These are phyloP conservation scores for Sugiyamaella paludigena DNA, from an alignment of 1,139 yeast genomes.

Conservation along the genomic window DNA sequence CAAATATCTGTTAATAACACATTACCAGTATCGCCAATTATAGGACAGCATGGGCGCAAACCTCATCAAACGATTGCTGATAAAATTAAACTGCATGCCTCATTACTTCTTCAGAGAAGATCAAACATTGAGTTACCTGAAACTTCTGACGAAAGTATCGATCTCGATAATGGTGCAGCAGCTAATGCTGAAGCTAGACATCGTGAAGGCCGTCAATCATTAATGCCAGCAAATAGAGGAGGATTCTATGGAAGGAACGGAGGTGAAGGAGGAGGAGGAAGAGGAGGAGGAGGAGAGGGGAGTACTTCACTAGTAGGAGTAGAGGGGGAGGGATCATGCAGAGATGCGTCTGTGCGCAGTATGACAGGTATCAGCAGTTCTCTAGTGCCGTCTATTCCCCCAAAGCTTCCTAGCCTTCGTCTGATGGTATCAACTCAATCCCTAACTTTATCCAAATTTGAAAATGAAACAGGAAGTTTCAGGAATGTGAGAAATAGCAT, in stretches of 20 bases:
- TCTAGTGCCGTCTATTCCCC: conserved; percentile 12
- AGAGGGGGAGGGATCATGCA: too few relatives aligned
- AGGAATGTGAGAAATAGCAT: not conserved
- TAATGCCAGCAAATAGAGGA: too few relatives aligned
- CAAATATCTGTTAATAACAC: too few relatives aligned
- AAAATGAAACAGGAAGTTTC: conserved; percentile 3
- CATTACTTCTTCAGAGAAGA: conserved; percentile 10
- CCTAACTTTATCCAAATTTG: conserved; percentile 12
- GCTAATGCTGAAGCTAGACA: too few relatives aligned
- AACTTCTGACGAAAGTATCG: not conserved
- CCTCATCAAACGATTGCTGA: not conserved
- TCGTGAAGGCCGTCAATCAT: too few relatives aligned
- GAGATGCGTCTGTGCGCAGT: too few relatives aligned
- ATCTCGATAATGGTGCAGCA: not conserved
- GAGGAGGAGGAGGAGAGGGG: too few relatives aligned
- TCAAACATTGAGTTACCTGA: not conserved
- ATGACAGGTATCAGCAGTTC: too few relatives aligned
- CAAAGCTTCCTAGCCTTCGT: conserved; percentile 21
- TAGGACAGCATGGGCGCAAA: not conserved
- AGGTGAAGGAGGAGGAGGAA: too few relatives aligned
- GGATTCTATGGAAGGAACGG: too few relatives aligned
- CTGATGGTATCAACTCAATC: conserved; percentile 17
- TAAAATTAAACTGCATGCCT: conserved; percentile 10
- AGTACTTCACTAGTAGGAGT: too few relatives aligned
- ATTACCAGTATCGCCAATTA: too few relatives aligned